Percentiles rank a stretch among this genome's conserved stretches.
Evolutionary conservation across 352 stramenopile species (phyloP).

Genomic region (Pythium plurisporium): DNA sequence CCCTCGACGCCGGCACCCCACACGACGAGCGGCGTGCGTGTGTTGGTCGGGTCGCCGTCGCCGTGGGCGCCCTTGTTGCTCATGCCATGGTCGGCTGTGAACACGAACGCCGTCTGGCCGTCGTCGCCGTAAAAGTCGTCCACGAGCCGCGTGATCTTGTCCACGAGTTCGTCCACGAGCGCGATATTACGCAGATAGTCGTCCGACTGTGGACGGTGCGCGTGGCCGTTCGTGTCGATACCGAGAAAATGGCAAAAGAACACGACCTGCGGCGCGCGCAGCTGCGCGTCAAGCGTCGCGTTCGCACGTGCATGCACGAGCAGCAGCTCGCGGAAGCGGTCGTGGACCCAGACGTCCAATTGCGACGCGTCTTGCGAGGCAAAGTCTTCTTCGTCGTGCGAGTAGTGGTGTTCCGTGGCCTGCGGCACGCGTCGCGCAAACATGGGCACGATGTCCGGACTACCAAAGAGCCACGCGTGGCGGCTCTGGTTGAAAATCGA

Average conservation of each 20-base stretch:
- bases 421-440: constrained; percentile 75
- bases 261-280: constrained; percentile 44
- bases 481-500: constrained; percentile 82
- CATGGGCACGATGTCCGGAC: constrained; percentile 85
- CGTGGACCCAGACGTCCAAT: constrained; percentile 77
- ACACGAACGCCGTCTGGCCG: constrained; percentile 68
- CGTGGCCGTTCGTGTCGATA: constrained; percentile 85
- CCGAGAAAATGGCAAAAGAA: constrained; percentile 83
- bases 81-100: constrained; percentile 86
- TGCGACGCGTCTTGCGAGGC: constrained; percentile 60
- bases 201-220: constrained; percentile 64
- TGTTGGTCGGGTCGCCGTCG: constrained; percentile 78
- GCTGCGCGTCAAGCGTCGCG: constrained; percentile 25
- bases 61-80: constrained; percentile 77
- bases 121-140: constrained; percentile 72
- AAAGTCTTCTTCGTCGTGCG: constrained; percentile 78
- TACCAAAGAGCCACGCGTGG: constrained; percentile 66
- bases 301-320: constrained; percentile 15
- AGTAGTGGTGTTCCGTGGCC: constrained; percentile 66
- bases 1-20: constrained; percentile 71
- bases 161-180: constrained; percentile 72
- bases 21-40: constrained; percentile 68
- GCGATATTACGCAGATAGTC: constrained; percentile 86
- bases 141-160: constrained; percentile 47
- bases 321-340: constrained; percentile 45